Evolutionary conservation across 345 rosid species (phyloP).

Genomic region (Populus tremula): DNA sequence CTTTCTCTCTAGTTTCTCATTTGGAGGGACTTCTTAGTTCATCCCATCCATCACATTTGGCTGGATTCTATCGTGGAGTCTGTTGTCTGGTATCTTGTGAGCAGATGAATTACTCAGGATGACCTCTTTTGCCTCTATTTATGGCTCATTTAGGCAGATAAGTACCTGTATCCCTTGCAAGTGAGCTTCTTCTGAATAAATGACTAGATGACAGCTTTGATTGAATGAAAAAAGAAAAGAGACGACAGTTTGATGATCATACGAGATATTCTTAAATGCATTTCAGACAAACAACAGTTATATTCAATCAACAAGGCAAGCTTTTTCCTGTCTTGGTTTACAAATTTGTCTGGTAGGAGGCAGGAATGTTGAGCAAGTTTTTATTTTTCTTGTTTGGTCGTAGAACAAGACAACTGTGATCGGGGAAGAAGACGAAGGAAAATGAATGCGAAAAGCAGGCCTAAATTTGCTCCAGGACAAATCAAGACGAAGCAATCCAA

Average conservation of each 20-base stretch:
- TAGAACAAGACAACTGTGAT: too few species aligned
- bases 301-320: background rate
- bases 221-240: background rate
- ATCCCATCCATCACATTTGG: too few species aligned
- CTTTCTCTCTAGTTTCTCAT: background rate
- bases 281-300: background rate
- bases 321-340: background rate
- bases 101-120: background rate
- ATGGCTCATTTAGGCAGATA: too few species aligned
- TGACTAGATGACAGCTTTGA: background rate
- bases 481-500: background rate
- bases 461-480: too few species aligned
- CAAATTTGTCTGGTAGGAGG: background rate
- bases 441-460: too few species aligned
- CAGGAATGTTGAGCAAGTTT: background rate
- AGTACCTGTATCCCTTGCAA: slow-evolving; percentile 5
- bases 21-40: background rate
- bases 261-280: background rate
- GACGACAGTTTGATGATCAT: background rate
- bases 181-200: background rate
- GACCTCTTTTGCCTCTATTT: background rate
- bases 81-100: background rate
- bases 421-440: too few species aligned
- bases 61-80: background rate
- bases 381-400: background rate